A percentile compares a stretch with the other conserved stretches of the same genome.
Conservation (phyloP, 345 rosid species). For the Eucalyptus regnans region DNA sequence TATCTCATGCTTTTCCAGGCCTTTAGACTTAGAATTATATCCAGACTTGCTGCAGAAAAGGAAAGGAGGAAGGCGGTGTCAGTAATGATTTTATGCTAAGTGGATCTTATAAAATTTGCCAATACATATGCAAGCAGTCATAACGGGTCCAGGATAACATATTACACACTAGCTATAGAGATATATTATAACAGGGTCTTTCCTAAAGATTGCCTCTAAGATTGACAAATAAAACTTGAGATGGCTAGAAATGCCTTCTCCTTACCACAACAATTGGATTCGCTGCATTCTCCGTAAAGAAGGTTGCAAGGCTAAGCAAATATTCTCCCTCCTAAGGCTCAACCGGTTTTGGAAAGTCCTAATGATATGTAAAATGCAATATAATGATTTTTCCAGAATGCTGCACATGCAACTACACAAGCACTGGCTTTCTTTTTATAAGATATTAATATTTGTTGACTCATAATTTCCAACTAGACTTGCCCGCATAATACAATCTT, state of each 20-base stretch:
- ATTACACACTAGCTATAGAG: not conserved
- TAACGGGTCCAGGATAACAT: not conserved
- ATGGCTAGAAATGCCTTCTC: not conserved
- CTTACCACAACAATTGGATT: not conserved
- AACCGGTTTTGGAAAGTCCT: not conserved
- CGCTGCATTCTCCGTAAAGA: not conserved
- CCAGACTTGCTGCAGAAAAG: slow-evolving; percentile 53
- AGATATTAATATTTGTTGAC: too few relatives aligned
- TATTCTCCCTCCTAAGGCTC: not conserved
- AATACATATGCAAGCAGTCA: not conserved
- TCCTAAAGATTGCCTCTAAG: not conserved
- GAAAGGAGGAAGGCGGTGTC: not conserved
- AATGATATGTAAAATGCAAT: not conserved
- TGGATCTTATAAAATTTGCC: not conserved
- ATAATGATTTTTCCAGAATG: not conserved
- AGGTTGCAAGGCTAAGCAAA: not conserved
- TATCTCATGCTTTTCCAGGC: slow-evolving; percentile 85
- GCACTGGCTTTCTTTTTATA: too few relatives aligned
- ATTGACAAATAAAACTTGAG: not conserved
- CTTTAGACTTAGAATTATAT: slow-evolving; percentile 64
- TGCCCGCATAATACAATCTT: not conserved
- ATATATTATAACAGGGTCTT: not conserved
- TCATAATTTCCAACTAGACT: too few relatives aligned
- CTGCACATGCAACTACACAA: too few relatives aligned
- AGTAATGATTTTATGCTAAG: not conserved